Evolutionary conservation across 2,329 filamentous ascomycete genomes (phyloP).

Genomic region (Blumeria graminis): DNA sequence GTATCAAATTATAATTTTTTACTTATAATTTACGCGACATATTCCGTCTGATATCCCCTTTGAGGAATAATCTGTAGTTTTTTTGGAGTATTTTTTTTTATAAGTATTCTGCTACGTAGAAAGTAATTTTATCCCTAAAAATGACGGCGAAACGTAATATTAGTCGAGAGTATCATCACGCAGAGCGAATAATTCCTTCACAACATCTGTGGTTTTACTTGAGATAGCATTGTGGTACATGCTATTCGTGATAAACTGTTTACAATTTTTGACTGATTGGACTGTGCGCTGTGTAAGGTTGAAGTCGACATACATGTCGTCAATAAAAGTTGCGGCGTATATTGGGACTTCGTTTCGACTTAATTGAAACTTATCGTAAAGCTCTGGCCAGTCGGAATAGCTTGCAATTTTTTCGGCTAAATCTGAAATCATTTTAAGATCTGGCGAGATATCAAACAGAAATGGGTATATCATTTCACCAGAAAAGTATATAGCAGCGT

Average conservation of each 20-base stretch:
- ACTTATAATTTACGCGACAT: too few relatives aligned
- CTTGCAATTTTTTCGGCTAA: conserved; percentile 48
- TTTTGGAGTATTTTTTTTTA: too few relatives aligned
- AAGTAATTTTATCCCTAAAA: too few relatives aligned
- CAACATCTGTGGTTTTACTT: conserved; percentile 47
- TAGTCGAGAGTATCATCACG: conserved; percentile 43
- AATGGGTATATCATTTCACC: conserved; percentile 84
- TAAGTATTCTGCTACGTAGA: too few relatives aligned
- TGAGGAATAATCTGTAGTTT: too few relatives aligned
- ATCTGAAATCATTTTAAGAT: conserved; percentile 42
- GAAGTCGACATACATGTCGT: conserved; percentile 86
- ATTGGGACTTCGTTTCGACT: conserved; percentile 59
- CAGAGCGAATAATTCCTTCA: conserved; percentile 51
- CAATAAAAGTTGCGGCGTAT: conserved; percentile 59
- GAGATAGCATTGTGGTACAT: conserved; percentile 73
- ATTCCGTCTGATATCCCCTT: too few relatives aligned
- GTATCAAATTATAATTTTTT: too few relatives aligned
- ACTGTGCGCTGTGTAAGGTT: conserved; percentile 52
- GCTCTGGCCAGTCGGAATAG: conserved; percentile 41
- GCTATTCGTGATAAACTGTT: conserved; percentile 25
- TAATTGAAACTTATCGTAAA: conserved; percentile 57
- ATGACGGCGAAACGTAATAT: background rate
- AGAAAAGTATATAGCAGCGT: conserved; percentile 47
- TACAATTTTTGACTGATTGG: conserved; percentile 46
- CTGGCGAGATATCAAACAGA: conserved; percentile 60